These are phyloP conservation scores for Xylaria flabelliformis DNA, from an alignment of 495 filamentous ascomycete genomes.

Conservation along the genomic window DNA sequence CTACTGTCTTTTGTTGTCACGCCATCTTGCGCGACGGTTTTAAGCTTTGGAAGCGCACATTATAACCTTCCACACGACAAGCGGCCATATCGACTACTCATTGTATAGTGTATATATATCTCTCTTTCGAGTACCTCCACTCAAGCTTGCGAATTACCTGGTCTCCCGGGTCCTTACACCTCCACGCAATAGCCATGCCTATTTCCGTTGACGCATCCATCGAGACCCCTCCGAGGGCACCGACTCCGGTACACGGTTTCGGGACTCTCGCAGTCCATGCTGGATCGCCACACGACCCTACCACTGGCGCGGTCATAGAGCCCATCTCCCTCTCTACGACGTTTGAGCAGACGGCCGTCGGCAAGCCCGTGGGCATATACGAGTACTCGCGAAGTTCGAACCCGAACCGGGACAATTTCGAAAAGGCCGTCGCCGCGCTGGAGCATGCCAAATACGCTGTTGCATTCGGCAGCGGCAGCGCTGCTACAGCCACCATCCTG, in stretches of 20 bases:
- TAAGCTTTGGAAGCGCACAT: not conserved
- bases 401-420: constrained; percentile 94
- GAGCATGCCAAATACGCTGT: constrained; percentile 93
- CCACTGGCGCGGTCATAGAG: constrained; percentile 93
- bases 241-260: constrained; percentile 65
- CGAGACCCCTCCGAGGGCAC: constrained; percentile 51
- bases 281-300: constrained; percentile 85
- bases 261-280: constrained; percentile 95
- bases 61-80: not conserved
- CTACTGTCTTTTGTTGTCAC: not conserved
- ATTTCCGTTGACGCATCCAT: constrained; percentile 47
- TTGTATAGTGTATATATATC: not conserved
- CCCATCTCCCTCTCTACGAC: constrained; percentile 95
- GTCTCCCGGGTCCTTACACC: not conserved
- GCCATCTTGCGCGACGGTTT: constrained; percentile 2
- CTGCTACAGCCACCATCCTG: constrained; percentile 89
- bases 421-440: constrained; percentile 86
- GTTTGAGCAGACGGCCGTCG: constrained; percentile 84
- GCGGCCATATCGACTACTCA: not conserved
- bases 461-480: constrained; percentile 93
- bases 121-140: not conserved
- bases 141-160: not conserved
- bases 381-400: constrained; percentile 94
- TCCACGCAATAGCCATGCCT: constrained; percentile 42
- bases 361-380: constrained; percentile 81